phyloP scores from a whole-genome alignment of 1,284 basidiomycete genomes.

The Singerocomus inundabilis region DNA sequence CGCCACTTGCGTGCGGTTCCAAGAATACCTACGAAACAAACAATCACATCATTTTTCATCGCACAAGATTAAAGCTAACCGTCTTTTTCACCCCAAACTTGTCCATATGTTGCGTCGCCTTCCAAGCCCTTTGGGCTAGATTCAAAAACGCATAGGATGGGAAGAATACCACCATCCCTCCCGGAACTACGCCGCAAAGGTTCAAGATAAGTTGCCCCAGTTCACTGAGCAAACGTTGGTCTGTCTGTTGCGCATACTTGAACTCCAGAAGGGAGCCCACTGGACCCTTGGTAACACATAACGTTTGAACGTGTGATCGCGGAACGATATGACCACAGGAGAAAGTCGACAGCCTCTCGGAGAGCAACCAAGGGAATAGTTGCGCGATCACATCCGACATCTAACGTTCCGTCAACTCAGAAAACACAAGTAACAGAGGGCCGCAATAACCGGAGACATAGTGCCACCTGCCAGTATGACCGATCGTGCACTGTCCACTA shows the following conservation, averaged over 20 bases:
- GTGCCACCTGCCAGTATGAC: constrained; percentile 94
- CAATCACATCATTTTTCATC: not conserved
- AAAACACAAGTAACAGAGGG: constrained; percentile 13
- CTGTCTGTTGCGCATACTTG: constrained; percentile 76
- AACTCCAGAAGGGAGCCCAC: constrained; percentile 77
- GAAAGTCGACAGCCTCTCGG: constrained; percentile 70
- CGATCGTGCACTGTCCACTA: constrained; percentile 77
- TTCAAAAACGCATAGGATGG: constrained; percentile 90
- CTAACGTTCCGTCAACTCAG: constrained; percentile 41
- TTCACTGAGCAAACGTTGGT: constrained; percentile 72
- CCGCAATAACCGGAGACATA: constrained; percentile 81
- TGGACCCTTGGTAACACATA: constrained; percentile 80
- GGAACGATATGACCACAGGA: constrained; percentile 96
- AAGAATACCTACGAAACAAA: constrained; percentile 67
- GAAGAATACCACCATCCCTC: constrained; percentile 91
- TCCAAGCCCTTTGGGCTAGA: constrained; percentile 68
- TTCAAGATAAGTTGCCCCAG: constrained; percentile 84
- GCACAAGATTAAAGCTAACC: constrained; percentile 29
- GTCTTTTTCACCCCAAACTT: constrained; percentile 75
- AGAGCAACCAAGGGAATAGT: constrained; percentile 70
- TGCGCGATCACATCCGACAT: constrained; percentile 88
- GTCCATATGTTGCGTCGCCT: constrained; percentile 54
- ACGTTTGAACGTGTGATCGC: constrained; percentile 70
- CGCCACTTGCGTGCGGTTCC: constrained; percentile 77
- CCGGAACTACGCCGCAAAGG: constrained; percentile 75